These are phyloP conservation scores for Theobroma cacao DNA, from an alignment of 345 rosid genomes.

Conservation along the genomic window DNA sequence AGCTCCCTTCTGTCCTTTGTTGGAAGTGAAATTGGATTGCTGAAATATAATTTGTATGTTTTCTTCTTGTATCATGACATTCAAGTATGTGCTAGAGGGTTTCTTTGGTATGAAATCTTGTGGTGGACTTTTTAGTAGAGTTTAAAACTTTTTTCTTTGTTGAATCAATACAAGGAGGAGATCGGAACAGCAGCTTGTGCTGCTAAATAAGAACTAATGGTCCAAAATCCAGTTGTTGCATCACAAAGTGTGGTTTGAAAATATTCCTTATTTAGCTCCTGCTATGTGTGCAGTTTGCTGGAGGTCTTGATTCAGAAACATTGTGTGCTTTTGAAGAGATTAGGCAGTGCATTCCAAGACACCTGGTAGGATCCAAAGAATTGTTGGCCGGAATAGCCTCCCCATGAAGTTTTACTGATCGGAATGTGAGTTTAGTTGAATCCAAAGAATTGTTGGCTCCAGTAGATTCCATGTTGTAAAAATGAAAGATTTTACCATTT, in stretches of 20 bases:
- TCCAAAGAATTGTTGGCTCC: too few species aligned
- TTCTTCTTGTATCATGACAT: background rate
- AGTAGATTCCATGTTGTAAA: too few species aligned
- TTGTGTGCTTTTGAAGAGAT: slow-evolving; percentile 82
- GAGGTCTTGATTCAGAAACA: slow-evolving; percentile 88
- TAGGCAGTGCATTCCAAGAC: slow-evolving; percentile 56
- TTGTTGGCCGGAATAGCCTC: slow-evolving; percentile 53
- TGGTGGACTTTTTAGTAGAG: background rate
- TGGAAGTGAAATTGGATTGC: background rate
- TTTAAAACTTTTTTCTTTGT: background rate
- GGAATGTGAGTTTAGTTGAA: too few species aligned
- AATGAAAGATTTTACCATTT: too few species aligned
- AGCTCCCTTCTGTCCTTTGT: background rate
- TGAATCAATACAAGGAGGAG: background rate
- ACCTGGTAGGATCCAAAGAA: slow-evolving; percentile 42
- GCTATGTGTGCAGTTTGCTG: slow-evolving; percentile 56
- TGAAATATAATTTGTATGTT: background rate
- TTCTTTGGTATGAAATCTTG: background rate
- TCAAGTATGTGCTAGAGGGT: background rate
- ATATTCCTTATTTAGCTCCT: background rate
- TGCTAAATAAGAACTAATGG: background rate
- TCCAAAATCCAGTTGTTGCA: background rate
- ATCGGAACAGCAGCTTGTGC: background rate
- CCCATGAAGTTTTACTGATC: slow-evolving; percentile 9
- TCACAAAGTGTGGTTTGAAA: background rate